A percentile compares a stretch with the other conserved stretches of the same genome.
These are phyloP conservation scores for Spinellus fusiger DNA, from an alignment of 192 early-diverging fungal species.

Conservation along the genomic window DNA sequence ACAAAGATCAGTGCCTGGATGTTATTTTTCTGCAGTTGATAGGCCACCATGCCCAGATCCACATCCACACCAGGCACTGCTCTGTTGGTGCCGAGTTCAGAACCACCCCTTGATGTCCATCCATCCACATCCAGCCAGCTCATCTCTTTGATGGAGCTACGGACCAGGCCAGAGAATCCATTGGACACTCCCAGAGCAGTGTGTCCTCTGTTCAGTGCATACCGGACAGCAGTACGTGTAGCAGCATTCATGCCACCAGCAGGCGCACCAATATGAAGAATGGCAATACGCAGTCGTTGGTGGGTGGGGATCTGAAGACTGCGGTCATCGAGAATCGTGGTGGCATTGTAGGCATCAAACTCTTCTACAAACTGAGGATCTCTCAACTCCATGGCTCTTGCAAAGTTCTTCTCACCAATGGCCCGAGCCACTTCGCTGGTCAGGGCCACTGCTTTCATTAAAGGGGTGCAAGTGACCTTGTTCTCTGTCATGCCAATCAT, in stretches of 20 bases:
- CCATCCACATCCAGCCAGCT: constrained; percentile 81
- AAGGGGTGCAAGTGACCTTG: constrained; percentile 74
- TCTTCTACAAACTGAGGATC: constrained; percentile 77
- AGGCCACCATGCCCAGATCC: constrained; percentile 78
- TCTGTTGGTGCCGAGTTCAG: constrained; percentile 88
- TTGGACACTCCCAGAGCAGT: constrained; percentile 82
- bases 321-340: constrained; percentile 40
- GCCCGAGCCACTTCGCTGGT: constrained; percentile 86
- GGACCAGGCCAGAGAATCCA: constrained; percentile 85
- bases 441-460: constrained; percentile 90
- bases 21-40: constrained; percentile 84
- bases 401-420: constrained; percentile 80
- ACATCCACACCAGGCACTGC: constrained; percentile 76
- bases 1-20: constrained; percentile 85
- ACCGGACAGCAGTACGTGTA: constrained; percentile 80
- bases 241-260: constrained; percentile 98
- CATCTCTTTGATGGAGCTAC: constrained; percentile 71
- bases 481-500: constrained; percentile 91
- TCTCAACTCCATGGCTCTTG: constrained; percentile 82
- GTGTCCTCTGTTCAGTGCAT: constrained; percentile 85
- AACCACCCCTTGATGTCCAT: constrained; percentile 89
- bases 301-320: constrained; percentile 32
- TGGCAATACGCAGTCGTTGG: constrained; percentile 74
- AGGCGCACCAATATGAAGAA: constrained; percentile 91
- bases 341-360: constrained; percentile 58